Conservation (phyloP, 1,284 basidiomycete genomes). For the Trichosporon sp. region DNA sequence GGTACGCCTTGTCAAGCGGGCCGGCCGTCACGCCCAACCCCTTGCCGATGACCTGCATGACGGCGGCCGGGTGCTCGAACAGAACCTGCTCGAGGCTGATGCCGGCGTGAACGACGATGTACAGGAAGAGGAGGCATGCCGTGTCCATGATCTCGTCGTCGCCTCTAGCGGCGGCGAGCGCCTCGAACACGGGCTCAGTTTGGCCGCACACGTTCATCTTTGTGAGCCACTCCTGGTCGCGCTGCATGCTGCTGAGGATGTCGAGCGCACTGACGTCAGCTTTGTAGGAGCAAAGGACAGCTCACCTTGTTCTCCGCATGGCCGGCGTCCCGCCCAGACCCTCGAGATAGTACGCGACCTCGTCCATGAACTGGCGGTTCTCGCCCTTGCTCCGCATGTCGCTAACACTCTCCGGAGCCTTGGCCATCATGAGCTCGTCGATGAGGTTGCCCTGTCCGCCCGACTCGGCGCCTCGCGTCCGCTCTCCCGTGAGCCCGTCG, state of each 20-base stretch:
- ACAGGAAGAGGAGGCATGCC: constrained; percentile 30
- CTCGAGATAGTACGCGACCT: constrained; percentile 39
- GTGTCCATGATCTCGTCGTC: constrained; percentile 32
- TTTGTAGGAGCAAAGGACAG: neutral
- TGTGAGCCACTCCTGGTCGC: constrained; percentile 31
- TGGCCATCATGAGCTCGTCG: constrained; percentile 29
- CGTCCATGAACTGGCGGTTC: constrained; percentile 46
- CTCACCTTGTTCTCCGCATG: constrained; percentile 34
- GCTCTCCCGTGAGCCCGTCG: constrained; percentile 21
- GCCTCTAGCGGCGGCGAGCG: constrained; percentile 17
- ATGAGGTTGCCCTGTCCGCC: constrained; percentile 24
- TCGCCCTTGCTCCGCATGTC: constrained; percentile 47
- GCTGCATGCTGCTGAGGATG: constrained; percentile 37
- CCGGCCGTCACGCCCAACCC: constrained; percentile 15
- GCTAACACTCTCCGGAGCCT: constrained; percentile 37
- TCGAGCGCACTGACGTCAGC: constrained; percentile 35
- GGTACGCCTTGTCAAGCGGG: constrained; percentile 23
- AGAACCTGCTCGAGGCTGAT: constrained; percentile 24
- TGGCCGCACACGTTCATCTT: constrained; percentile 43
- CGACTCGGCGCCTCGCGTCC: constrained; percentile 24
- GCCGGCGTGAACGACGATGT: constrained; percentile 16
- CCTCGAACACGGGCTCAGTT: constrained; percentile 35
- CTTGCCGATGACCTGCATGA: constrained; percentile 10
- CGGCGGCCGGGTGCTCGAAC: constrained; percentile 11
- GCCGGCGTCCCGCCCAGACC: constrained; percentile 27